Evolutionary conservation across 2,329 filamentous ascomycete species (phyloP), one percentile per base, ranked within the genome.

Genomic region (Penicillium sp.): DNA sequence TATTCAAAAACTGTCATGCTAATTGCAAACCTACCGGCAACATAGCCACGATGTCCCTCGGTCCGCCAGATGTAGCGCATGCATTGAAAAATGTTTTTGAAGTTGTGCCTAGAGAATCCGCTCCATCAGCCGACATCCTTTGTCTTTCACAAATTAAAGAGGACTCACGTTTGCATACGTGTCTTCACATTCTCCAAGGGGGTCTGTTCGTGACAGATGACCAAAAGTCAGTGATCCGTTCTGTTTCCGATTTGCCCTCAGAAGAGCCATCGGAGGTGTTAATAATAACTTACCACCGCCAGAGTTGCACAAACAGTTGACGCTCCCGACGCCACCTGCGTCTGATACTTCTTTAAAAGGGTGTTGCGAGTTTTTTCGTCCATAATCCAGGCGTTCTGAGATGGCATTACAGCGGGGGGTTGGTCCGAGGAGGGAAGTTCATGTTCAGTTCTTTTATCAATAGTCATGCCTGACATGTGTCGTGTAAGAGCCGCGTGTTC

Each of bases 171-270:
- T 69, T 80, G 78, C 78, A 80, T 79, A 33, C 78, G 78, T 49
- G 77, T 79, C 63, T 80, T 80, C 57, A 80, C 62, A 60, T 80
- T 80, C 58, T 80, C 78, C 50, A 80, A 60, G 37, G 78, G 78
- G 47, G 78, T 79, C 78, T 79, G 57, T 19, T 11, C 42, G 11
- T 33, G 31, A 7, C 27, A 26, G 50, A 53, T 16, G 9, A 26
- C 49, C 45, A 13, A 6, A 14, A 49, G 37, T 67, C 52, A 69
- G 59, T 54, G 57, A 59, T 14, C 11, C 9, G 5, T 21, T 39
- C 14, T 31, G 26, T 42, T 29, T 37, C 43, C 14, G 19, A 9
- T 35, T 9, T 3, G 10, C 14, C 33, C 47, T 19, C 33, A 39
- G 4, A 21, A 9, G 47, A 29, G 5, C 19, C 10, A 21, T 8